These are phyloP conservation scores for Delphinella strobiligena DNA, from an alignment of 2,329 filamentous ascomycete species.

Conservation along the genomic window DNA sequence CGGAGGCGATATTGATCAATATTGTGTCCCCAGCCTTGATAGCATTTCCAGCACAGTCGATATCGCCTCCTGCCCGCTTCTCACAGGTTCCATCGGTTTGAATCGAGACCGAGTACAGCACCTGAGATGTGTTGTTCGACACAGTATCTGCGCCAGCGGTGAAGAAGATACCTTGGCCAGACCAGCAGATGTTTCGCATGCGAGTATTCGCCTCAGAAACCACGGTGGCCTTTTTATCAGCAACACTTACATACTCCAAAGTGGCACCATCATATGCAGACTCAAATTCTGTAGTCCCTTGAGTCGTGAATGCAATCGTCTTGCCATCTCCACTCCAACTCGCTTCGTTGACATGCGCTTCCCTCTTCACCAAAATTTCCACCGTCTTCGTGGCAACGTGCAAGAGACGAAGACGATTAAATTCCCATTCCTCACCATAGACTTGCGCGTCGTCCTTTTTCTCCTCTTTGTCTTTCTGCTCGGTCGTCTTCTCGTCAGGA, in stretches of 20 bases:
- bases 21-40: constrained; percentile 9
- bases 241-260: neutral
- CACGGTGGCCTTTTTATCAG: neutral
- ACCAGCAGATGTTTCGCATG: too few species aligned
- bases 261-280: constrained; percentile 6
- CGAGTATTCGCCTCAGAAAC: constrained; percentile 1
- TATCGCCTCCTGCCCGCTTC: too few species aligned
- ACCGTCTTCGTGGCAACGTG: constrained; percentile 19
- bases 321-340: constrained; percentile 21
- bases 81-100: too few species aligned
- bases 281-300: constrained; percentile 18
- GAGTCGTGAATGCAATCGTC: constrained; percentile 15
- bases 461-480: constrained; percentile 20
- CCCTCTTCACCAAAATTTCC: constrained; percentile 10
- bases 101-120: too few species aligned
- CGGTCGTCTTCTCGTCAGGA: constrained; percentile 21
- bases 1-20: constrained; percentile 12
- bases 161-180: too few species aligned
- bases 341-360: constrained; percentile 18
- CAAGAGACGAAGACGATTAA: constrained; percentile 20
- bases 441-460: constrained; percentile 23
- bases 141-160: too few species aligned
- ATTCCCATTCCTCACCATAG: constrained; percentile 26
- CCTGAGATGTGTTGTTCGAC: too few species aligned
- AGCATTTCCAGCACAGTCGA: constrained; percentile 9